A percentile compares a stretch with the other conserved stretches of the same genome.
These are phyloP conservation scores for Quercus tomentella DNA, from an alignment of 331 rosid genomes.

Conservation along the genomic window DNA sequence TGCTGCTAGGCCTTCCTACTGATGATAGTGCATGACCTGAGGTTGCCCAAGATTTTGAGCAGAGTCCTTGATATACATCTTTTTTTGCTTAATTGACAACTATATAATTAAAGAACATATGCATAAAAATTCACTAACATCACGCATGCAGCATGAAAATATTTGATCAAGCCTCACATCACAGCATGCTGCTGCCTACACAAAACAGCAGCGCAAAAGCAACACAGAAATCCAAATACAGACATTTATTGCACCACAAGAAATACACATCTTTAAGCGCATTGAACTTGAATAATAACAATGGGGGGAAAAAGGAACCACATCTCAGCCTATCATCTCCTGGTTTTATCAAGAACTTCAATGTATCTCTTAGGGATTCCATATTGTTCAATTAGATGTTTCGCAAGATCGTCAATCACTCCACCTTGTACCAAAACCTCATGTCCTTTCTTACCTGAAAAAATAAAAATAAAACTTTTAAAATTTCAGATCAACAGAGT, in stretches of 20 bases:
- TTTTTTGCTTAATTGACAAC: background rate
- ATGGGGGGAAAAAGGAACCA: background rate
- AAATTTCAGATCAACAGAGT: slow-evolving; percentile 1
- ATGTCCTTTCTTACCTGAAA: slow-evolving; percentile 82
- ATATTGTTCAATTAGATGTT: slow-evolving; percentile 79
- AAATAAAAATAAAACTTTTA: background rate
- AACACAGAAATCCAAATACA: background rate
- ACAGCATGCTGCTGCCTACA: too few relatives aligned
- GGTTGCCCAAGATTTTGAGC: background rate
- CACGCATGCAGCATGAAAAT: background rate
- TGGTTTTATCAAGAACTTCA: slow-evolving; percentile 90
- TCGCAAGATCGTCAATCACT: slow-evolving; percentile 78
- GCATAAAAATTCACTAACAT: background rate
- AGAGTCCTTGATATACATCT: background rate
- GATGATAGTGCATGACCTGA: background rate
- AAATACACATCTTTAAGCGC: background rate
- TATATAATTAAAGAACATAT: background rate
- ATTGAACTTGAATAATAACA: background rate
- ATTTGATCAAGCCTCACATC: too few relatives aligned
- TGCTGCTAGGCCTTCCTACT: background rate
- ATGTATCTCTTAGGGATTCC: slow-evolving; percentile 89
- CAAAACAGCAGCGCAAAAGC: too few relatives aligned
- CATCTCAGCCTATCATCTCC: slow-evolving; percentile 36
- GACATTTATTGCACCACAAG: background rate
- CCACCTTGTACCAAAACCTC: slow-evolving; percentile 96